Evolutionary conservation across 331 rosid species (phyloP).

Genomic region (Rhamnella rubrinervis): DNA sequence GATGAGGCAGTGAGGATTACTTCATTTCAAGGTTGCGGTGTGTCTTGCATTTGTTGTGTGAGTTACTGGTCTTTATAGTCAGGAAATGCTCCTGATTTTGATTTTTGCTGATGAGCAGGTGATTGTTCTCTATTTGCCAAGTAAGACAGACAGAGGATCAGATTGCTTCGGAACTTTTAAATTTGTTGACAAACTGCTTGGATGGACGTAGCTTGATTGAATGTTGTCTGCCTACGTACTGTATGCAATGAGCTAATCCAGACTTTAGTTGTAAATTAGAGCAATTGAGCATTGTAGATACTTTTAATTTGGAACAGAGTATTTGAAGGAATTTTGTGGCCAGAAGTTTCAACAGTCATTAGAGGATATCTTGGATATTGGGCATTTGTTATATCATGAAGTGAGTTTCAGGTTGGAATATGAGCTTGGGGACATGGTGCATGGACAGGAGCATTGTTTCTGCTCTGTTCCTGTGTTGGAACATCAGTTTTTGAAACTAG

Average conservation of each 20-base stretch:
- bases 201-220: slow-evolving; percentile 1
- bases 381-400: neutral
- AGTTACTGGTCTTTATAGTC: slow-evolving; percentile 16
- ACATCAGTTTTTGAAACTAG: slow-evolving; percentile 13
- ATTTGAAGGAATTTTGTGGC: neutral
- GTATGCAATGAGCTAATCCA: neutral
- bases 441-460: slow-evolving; percentile 16
- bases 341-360: neutral
- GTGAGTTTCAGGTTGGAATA: slow-evolving; percentile 4
- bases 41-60: slow-evolving; percentile 18
- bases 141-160: slow-evolving; percentile 6
- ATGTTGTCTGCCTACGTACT: neutral
- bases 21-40: slow-evolving; percentile 15
- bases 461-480: slow-evolving; percentile 22
- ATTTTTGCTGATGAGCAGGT: slow-evolving; percentile 26
- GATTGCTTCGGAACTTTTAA: slow-evolving; percentile 8
- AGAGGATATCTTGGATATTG: slow-evolving; percentile 3
- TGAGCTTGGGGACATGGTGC: slow-evolving; percentile 20
- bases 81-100: slow-evolving; percentile 22
- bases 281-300: neutral
- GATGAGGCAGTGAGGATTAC: neutral
- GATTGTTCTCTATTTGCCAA: slow-evolving; percentile 18
- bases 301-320: neutral
- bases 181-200: slow-evolving; percentile 1
- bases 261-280: neutral